Percentiles rank a stretch among this genome's conserved stretches.
Evolutionary conservation across 1,284 basidiomycete species (phyloP).

Genomic region (Cerrena zonata): DNA sequence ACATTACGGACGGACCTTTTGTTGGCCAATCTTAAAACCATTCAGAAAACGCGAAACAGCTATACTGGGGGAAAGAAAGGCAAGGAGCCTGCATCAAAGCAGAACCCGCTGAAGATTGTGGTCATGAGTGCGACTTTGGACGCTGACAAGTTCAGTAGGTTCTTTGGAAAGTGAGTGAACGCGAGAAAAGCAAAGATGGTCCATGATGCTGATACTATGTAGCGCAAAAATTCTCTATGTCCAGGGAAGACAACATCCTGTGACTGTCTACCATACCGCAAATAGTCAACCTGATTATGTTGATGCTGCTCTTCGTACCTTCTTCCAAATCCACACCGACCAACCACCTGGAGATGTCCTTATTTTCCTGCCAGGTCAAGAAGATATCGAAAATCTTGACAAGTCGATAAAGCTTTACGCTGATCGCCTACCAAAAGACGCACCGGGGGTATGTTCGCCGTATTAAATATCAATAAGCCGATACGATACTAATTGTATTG

Average conservation of each 20-base stretch:
- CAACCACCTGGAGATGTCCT: slow-evolving; percentile 83
- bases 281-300: slow-evolving; percentile 79
- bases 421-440: slow-evolving; percentile 54
- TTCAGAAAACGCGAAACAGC: slow-evolving; percentile 67
- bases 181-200: not conserved
- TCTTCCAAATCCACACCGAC: slow-evolving; percentile 85
- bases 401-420: slow-evolving; percentile 66
- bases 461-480: slow-evolving; percentile 5
- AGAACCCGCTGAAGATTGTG: slow-evolving; percentile 77
- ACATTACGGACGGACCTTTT: slow-evolving; percentile 91
- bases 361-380: slow-evolving; percentile 93
- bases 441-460: slow-evolving; percentile 41
- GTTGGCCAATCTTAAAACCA: slow-evolving; percentile 86
- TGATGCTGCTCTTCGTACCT: slow-evolving; percentile 83
- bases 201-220: not conserved
- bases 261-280: slow-evolving; percentile 71
- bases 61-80: slow-evolving; percentile 32
- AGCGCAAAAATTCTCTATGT: slow-evolving; percentile 86
- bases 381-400: slow-evolving; percentile 89
- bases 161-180: slow-evolving; percentile 68
- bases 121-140: slow-evolving; percentile 98
- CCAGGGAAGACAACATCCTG: slow-evolving; percentile 90
- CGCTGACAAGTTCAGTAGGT: slow-evolving; percentile 86
- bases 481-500: not conserved
- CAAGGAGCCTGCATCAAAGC: slow-evolving; percentile 34